phyloP scores from a whole-genome alignment of 208 protist genomes.

The Tritrichomonas musculus region DNA sequence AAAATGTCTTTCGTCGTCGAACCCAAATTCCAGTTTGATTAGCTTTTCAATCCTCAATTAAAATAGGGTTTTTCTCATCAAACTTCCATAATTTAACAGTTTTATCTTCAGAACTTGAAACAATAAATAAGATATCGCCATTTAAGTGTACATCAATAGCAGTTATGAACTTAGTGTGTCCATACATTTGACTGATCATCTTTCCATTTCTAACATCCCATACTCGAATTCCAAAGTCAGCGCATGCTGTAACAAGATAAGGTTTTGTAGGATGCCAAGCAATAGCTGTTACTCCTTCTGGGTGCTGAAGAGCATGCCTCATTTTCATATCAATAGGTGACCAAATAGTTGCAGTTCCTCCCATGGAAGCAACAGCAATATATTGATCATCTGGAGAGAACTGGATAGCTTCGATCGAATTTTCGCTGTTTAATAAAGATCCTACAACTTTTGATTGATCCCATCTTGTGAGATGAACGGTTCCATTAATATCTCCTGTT shows the following conservation, averaged over 20 bases:
- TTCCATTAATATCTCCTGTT: not conserved
- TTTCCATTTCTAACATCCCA: not conserved
- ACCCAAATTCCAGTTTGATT: too few species aligned
- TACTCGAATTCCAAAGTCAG: not conserved
- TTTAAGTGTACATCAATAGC: not conserved
- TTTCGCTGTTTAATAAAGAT: not conserved
- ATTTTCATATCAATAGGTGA: not conserved
- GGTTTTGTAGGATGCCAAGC: not conserved
- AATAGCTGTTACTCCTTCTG: not conserved
- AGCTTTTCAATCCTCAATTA: too few species aligned
- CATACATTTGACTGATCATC: not conserved
- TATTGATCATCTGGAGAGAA: not conserved
- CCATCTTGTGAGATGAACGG: not conserved
- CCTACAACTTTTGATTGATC: constrained; percentile 6
- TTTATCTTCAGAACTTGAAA: constrained; percentile 1
- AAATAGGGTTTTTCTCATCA: not conserved
- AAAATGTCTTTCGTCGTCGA: too few species aligned
- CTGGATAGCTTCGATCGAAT: not conserved
- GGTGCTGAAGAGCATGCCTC: not conserved
- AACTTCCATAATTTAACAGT: not conserved
- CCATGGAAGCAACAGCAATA: not conserved
- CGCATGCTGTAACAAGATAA: not conserved
- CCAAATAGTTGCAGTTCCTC: not conserved
- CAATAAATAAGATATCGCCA: not conserved
- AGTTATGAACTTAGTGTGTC: not conserved